Percentiles rank a stretch among this genome's conserved stretches.
These are phyloP conservation scores for Neofusicoccum ribis DNA, from an alignment of 2,329 filamentous ascomycete genomes.

Conservation along the genomic window DNA sequence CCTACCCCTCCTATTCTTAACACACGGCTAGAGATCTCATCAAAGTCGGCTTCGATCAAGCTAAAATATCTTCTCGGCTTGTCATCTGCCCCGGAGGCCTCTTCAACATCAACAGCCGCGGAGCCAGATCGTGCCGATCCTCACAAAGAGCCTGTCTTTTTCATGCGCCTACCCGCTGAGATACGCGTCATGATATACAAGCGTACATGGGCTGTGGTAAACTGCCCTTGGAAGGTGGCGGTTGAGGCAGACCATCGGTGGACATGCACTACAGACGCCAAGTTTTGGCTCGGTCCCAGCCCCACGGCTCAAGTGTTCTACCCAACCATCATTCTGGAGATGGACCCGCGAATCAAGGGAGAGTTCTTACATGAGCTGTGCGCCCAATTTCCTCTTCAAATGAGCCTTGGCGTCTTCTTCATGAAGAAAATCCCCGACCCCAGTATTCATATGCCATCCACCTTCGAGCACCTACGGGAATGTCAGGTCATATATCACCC, in stretches of 20 bases:
- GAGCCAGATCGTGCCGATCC: not conserved
- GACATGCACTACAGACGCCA: not conserved
- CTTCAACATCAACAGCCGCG: not conserved
- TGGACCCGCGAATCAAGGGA: not conserved
- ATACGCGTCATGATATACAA: not conserved
- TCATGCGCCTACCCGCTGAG: not conserved
- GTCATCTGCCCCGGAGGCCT: too few species aligned
- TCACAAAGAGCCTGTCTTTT: not conserved
- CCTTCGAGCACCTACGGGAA: not conserved
- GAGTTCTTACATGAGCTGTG: not conserved
- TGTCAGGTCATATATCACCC: not conserved
- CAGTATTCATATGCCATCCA: not conserved
- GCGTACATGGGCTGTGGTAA: not conserved
- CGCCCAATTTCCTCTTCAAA: not conserved
- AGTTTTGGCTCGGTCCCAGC: not conserved
- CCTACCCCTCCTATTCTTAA: too few species aligned
- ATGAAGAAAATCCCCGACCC: not conserved
- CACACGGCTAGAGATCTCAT: too few species aligned
- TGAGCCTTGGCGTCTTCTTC: not conserved
- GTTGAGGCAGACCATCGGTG: not conserved
- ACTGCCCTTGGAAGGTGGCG: not conserved
- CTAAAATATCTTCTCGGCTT: not conserved
- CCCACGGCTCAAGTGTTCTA: not conserved
- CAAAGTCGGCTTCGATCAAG: not conserved
- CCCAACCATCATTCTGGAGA: not conserved